Conservation (phyloP, 495 filamentous ascomycete species). For the Trichocladium uniseriatum region DNA sequence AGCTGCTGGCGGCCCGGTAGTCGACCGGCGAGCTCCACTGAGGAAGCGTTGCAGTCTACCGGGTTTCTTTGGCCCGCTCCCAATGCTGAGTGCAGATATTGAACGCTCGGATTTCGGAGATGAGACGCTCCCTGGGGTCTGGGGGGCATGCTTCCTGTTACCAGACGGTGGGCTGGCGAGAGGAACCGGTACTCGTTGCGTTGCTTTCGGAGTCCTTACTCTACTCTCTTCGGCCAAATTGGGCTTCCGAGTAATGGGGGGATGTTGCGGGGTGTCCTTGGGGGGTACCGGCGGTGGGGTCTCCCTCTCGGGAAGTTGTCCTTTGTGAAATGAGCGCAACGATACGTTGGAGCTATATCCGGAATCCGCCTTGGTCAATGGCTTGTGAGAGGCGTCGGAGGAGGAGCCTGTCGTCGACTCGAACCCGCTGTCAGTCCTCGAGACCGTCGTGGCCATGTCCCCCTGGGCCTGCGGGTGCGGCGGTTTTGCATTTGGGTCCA, state of each 20-base stretch:
- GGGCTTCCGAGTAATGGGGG: neutral
- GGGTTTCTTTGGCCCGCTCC: constrained; percentile 27
- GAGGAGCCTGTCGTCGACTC: constrained; percentile 26
- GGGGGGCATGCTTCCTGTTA: constrained; percentile 13
- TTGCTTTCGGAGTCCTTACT: neutral
- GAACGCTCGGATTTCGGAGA: constrained; percentile 23
- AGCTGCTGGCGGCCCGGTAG: constrained; percentile 16
- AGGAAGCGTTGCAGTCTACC: constrained; percentile 35
- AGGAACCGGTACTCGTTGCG: constrained; percentile 1
- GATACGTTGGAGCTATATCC: constrained; percentile 48
- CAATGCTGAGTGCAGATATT: constrained; percentile 25
- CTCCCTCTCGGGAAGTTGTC: constrained; percentile 12
- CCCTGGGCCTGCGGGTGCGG: constrained; percentile 6
- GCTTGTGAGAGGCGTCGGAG: constrained; percentile 28
- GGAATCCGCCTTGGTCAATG: constrained; percentile 45
- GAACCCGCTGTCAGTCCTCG: constrained; percentile 38
- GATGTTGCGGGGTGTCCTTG: constrained; percentile 15
- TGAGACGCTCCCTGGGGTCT: constrained; percentile 20
- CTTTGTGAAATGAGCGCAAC: constrained; percentile 34
- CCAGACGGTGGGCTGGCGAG: neutral
- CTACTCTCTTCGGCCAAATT: neutral
- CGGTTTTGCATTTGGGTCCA: constrained; percentile 35
- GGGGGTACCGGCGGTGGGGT: constrained; percentile 26
- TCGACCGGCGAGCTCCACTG: constrained; percentile 24
- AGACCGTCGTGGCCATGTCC: constrained; percentile 15